Evolutionary conservation across 495 filamentous ascomycete species (phyloP), one percentile per base, ranked within the genome.

Genomic region (Penicillium ochrochloron): DNA sequence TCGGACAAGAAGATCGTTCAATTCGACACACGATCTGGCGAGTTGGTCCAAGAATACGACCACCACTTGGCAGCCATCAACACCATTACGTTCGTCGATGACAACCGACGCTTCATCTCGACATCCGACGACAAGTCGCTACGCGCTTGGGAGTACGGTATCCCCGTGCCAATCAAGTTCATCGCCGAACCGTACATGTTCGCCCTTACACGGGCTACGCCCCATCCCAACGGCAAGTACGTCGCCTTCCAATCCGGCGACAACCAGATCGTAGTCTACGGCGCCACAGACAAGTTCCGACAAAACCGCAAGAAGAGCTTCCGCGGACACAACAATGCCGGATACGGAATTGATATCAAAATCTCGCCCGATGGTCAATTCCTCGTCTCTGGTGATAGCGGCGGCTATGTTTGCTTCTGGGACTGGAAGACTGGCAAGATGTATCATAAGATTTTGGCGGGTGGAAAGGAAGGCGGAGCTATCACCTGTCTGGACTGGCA

Each of bases 361-460:
- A 89, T 94, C 75, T 91, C 87, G 60, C 95, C 95, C 1, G 95
- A 97, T 71, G 95, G 95, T 3, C 90, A 94, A 71, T 93, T 97
- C 72, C 82, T 98, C 56, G 87, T 83, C 14, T 89, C 84, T 37
- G 95, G 95, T 59, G 96, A 98, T 74, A 89, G 83, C 42, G 93
- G 83, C 42, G 95, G 95, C 25, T 97, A 85, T 68, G 88, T 94
- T 50, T 97, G 92, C 76, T 97, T 97, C 80, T 99, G 94, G 94
- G 94, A 97, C 75, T 98, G 92, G 88, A 99, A 98, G 86, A 97
- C 92, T 41, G 93, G 94, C 70, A 98, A 97, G 79, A 92, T 99
- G 92, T 97, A 90, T 76, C 91, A 95, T 76, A 98, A 98, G 86
- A 86, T 99, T 59, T 81, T 89, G 76, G 93, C 92, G 3, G 86